Base-by-base conservation (phyloP, 352 stramenopile species). In the Globisporangium okanoganense region DNA sequence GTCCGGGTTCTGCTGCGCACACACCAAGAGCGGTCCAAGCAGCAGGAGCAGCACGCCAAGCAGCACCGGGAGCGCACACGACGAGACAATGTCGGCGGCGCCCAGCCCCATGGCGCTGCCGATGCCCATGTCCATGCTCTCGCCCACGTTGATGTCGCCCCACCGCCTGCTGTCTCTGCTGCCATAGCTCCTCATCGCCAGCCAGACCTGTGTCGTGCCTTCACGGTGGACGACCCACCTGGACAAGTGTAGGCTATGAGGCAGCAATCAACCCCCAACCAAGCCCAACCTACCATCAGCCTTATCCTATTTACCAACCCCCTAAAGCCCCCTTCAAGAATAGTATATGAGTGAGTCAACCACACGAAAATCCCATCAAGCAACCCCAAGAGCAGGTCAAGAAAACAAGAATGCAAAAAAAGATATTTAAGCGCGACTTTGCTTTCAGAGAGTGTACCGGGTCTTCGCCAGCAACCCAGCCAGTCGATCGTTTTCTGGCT, bases 1-100 rank as follows among this genome's bases (percentile, higher is more conserved):
- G 33, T 92, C 82, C 4, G 85, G 86, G 33, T 96, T 80, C 58
- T 96, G 87, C 70, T 92, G 81, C 36, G 80, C 83, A 10, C 87
- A 94, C 70, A 93, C 83, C 48, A 93, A 93, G 55, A 71, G 79
- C 64, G 72, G 79, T 24, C 62, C 65, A 1, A 66, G 44, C 47
- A 50, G 45, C 53, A 61, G n/a, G 18, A 41, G 31, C 52, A 58
- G 52, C 33, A 58, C 25, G 8, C 33, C 25, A 27, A 49, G 44
- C 35, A 66, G 58, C 41, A 40, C 14, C 0, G 7, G 12, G 25
- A 33, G 24, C 8, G 20, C 41, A 9, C 53, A 48, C 5, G 41
- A 31, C 5, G 50, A 65, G 33, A n/a, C 22, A 3, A 25, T 50
- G 44, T 50, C 33, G 1, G 52, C n/a, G n/a, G 25, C 52, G 25